Percentiles rank a stretch among this genome's conserved stretches.
phyloP scores from a whole-genome alignment of 257 asterid genomes.

The Henckelia pumila region DNA sequence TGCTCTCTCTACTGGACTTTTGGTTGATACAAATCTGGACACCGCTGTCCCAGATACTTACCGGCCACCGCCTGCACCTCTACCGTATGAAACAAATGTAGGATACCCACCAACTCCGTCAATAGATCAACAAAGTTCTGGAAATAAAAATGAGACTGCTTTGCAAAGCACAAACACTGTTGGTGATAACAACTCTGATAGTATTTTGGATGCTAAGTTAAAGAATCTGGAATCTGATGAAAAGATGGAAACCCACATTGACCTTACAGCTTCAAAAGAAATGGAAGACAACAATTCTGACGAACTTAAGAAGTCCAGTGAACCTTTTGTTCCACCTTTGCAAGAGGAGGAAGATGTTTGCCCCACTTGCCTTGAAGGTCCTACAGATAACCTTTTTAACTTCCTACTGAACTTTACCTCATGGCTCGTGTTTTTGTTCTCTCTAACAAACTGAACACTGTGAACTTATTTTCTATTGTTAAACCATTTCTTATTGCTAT shows the following conservation, averaged over 20 bases:
- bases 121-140: slow-evolving; percentile 34
- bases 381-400: slow-evolving; percentile 15
- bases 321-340: slow-evolving; percentile 35
- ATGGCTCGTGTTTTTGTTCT: not conserved
- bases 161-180: slow-evolving; percentile 36
- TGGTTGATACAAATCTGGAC: slow-evolving; percentile 88
- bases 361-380: slow-evolving; percentile 96
- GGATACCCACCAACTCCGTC: slow-evolving; percentile 45
- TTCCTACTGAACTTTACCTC: slow-evolving; percentile 7
- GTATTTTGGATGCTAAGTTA: slow-evolving; percentile 46
- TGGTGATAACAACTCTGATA: slow-evolving; percentile 39
- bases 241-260: slow-evolving; percentile 32
- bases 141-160: slow-evolving; percentile 43
- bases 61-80: slow-evolving; percentile 76
- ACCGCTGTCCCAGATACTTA: slow-evolving; percentile 81
- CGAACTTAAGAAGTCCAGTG: slow-evolving; percentile 54
- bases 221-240: slow-evolving; percentile 49
- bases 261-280: slow-evolving; percentile 39
- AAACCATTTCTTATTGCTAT: not conserved
- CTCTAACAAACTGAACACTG: not conserved
- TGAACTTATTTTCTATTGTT: not conserved
- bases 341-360: slow-evolving; percentile 78
- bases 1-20: slow-evolving; percentile 54
- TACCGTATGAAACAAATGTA: slow-evolving; percentile 60
- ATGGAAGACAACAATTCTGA: slow-evolving; percentile 51